Evolutionary conservation across 2,329 filamentous ascomycete species (phyloP), one percentile per base, ranked within the genome.

Genomic region (Xylaria sp.): DNA sequence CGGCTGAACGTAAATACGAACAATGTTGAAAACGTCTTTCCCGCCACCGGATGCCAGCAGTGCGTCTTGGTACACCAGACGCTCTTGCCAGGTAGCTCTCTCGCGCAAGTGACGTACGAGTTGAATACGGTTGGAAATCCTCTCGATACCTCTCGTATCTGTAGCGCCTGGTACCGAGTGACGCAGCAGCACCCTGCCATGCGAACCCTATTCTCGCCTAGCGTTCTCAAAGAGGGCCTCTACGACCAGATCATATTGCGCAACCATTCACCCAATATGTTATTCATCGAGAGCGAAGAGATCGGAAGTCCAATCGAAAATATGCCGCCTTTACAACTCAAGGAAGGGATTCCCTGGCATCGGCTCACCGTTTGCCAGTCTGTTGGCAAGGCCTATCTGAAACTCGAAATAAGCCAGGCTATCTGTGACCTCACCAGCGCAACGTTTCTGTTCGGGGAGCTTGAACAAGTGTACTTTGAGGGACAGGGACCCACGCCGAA

Each of bases 191-290:
- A 84, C 50, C 70, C 79, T 0, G 77, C 81, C 1, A 67, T 86
- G 42, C 72, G 83, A 42, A 85, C 83, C 2, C 75, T 85, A 17
- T 86, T 86, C 60, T 80, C 79, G 45, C 82, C 83, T 47, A 83
- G 82, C 35, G 75, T 83, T 12, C 79, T 81, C 11, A 77, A 79
- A 38, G 77, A 80, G 5, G 80, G 81, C 0, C 71, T 85, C 0
- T 85, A 81, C 60, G 82, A 85, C 60, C 81, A 80, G 66, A 76
- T 85, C 11, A 73, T 86, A 5, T 70, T 86, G 2, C 77, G 77
- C 8, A 78, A 76, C 49, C 76, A 78, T 15, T 84, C 82, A 0
- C 82, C 83, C 0, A 78, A 76, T 37, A 84, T 85, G 79, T 73
- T 85, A 4, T 85, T 85, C 56, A 78, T 86, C 46, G 83, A 85